Base-by-base conservation (phyloP, 345 rosid genomes). In the Sonneratia caseolaris region DNA sequence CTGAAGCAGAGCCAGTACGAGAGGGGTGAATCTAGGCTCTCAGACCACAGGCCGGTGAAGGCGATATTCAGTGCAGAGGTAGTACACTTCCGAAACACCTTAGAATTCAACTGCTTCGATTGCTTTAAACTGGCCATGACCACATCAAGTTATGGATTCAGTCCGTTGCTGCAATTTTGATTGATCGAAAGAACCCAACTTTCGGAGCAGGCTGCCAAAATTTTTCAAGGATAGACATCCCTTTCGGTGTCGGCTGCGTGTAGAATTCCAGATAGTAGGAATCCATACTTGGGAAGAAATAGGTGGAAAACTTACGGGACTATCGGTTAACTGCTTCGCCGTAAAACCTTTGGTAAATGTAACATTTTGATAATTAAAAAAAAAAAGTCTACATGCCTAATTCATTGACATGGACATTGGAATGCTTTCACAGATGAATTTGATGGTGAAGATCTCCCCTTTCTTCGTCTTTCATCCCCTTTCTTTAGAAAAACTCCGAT, bases 31-130 rank as follows among this genome's bases (percentile, higher is more conserved):
- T 77, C 72, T 2, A 75, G 2, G 21, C 65, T 77, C 66, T 80
- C 83, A 1, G 83, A 80, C 64, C 83, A 80, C 18, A 72, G 83
- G 40, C 81, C 83, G 4, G 78, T 80, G 36, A 70, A 55, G 35
- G 83, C 81, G 13, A 70, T 77, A 12, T 77, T 80, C 72, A 64
- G 73, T 0, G 69, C 72, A 3, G 75, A 80, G 77, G 72, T 68
- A 8, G 64, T 62, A 51, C 27, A 10, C 32, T 47, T 74, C n/a
- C 5, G 45, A 14, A 8, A 62, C 37, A 2, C 75, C 36, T 59
- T 48, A 27, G 57, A 27, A 36, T 61, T 71, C 37, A 64, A 47
- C 16, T 32, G 71, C 66, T 71, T 67, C 71, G 38, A 69, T 36
- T 77, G 66, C 67, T 69, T 56, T 37, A 69, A 43, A 49, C 64